Evolutionary conservation across 352 stramenopile genomes (phyloP).

Genomic region (Globisporangium solare): DNA sequence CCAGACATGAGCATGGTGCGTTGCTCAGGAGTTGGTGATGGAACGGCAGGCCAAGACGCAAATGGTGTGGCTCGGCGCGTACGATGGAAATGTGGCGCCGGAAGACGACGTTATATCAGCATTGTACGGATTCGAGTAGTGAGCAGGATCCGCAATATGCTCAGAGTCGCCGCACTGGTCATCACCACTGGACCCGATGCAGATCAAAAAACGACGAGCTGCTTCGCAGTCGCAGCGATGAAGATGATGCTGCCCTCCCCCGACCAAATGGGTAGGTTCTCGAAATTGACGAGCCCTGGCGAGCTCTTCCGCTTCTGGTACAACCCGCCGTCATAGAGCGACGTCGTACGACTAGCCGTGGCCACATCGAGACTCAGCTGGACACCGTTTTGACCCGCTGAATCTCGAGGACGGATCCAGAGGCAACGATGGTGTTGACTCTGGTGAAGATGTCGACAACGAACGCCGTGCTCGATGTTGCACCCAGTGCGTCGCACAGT

Average conservation of each 20-base stretch:
- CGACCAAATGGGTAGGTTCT: conserved; percentile 8
- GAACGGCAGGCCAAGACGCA: conserved; percentile 8
- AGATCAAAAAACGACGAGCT: conserved; percentile 39
- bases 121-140: conserved; percentile 14
- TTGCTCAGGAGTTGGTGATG: conserved; percentile 9
- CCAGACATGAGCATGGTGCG: conserved; percentile 1
- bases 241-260: neutral
- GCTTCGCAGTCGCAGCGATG: conserved; percentile 22
- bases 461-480: conserved; percentile 52
- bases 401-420: conserved; percentile 51
- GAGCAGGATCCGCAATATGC: neutral
- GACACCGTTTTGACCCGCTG: neutral
- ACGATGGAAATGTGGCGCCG: conserved; percentile 6
- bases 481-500: conserved; percentile 59
- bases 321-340: conserved; percentile 16
- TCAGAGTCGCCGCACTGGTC: neutral
- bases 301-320: conserved; percentile 10
- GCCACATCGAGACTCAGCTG: neutral
- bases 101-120: neutral
- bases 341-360: conserved; percentile 17
- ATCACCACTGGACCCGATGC: neutral
- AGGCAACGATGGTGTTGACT: conserved; percentile 59
- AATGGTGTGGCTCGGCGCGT: conserved; percentile 20
- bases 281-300: neutral
- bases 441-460: conserved; percentile 54